A percentile compares a stretch with the other conserved stretches of the same genome.
Conservation (phyloP, 768 basidiomycete genomes). For the Udeniomyces megalosporus region DNA sequence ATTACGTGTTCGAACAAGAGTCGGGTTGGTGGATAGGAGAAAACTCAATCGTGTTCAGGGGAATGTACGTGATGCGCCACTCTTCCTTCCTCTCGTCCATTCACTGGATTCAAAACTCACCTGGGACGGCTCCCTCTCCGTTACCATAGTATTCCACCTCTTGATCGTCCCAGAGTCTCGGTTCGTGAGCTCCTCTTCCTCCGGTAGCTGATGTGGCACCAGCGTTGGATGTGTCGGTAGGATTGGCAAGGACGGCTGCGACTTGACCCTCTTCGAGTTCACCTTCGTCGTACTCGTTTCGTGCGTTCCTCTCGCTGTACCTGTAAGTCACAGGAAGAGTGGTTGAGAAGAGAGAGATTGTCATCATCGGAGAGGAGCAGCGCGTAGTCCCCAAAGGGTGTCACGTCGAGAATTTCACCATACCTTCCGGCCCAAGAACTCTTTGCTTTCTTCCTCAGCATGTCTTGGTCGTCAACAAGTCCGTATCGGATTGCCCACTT, state of each 20-base stretch:
- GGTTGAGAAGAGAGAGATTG: background rate
- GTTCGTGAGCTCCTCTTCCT: conserved; percentile 19
- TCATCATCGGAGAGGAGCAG: background rate
- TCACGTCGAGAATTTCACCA: background rate
- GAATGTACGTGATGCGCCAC: background rate
- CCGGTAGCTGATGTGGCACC: background rate
- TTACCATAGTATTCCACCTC: conserved; percentile 29
- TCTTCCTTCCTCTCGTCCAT: background rate
- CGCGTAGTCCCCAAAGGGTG: background rate
- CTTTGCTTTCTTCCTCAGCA: conserved; percentile 58
- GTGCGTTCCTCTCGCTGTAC: conserved; percentile 12
- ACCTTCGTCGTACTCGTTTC: conserved; percentile 7
- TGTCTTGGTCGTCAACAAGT: conserved; percentile 62
- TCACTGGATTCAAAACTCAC: background rate
- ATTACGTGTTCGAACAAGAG: background rate
- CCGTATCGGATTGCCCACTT: conserved; percentile 83
- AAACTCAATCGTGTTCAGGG: background rate
- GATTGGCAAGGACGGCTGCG: conserved; percentile 3
- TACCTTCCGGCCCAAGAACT: conserved; percentile 77
- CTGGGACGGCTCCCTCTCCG: conserved; percentile 19
- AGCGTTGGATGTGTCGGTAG: conserved; percentile 14
- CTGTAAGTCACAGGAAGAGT: too few relatives aligned
- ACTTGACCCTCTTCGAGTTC: conserved; percentile 14
- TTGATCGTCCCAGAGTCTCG: conserved; percentile 25
- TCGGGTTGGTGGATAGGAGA: background rate